These are phyloP conservation scores for Pelargonium exstipulatum DNA, from an alignment of 441 rosid genomes.

Conservation along the genomic window DNA sequence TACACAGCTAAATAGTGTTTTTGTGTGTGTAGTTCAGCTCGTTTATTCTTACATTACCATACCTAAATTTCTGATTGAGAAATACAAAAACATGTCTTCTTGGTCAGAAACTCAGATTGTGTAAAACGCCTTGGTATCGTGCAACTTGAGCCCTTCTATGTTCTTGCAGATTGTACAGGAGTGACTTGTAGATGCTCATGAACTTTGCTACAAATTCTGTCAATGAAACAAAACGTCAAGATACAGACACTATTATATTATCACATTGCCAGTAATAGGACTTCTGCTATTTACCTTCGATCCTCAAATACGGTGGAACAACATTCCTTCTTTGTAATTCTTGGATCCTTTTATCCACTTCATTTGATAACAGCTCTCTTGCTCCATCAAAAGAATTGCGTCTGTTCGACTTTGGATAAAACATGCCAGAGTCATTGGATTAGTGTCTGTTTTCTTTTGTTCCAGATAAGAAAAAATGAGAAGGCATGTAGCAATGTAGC, in stretches of 20 bases:
- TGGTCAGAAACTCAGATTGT: not conserved
- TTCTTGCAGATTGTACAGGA: not conserved
- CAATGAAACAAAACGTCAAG: not conserved
- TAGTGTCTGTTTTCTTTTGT: not conserved
- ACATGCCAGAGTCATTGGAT: not conserved
- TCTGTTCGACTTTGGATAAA: not conserved
- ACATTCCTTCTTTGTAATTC: too few relatives aligned
- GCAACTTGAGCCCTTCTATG: not conserved
- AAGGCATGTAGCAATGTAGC: not conserved
- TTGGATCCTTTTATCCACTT: too few relatives aligned
- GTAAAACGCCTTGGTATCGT: not conserved
- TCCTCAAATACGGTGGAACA: too few relatives aligned
- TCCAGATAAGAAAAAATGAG: not conserved
- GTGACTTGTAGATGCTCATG: constrained; percentile 15
- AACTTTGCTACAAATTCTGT: constrained; percentile 25
- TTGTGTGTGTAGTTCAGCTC: too few relatives aligned
- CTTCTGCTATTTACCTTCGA: too few relatives aligned
- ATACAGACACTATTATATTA: not conserved
- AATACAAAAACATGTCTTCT: too few relatives aligned
- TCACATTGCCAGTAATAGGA: not conserved
- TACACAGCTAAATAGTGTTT: too few relatives aligned
- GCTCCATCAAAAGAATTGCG: too few relatives aligned
- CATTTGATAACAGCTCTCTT: too few relatives aligned
- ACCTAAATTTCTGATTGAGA: too few relatives aligned
- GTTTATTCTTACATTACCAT: too few relatives aligned